Evolutionary conservation across 768 basidiomycete genomes (phyloP).

Genomic region (Xanthoconium stramineum): DNA sequence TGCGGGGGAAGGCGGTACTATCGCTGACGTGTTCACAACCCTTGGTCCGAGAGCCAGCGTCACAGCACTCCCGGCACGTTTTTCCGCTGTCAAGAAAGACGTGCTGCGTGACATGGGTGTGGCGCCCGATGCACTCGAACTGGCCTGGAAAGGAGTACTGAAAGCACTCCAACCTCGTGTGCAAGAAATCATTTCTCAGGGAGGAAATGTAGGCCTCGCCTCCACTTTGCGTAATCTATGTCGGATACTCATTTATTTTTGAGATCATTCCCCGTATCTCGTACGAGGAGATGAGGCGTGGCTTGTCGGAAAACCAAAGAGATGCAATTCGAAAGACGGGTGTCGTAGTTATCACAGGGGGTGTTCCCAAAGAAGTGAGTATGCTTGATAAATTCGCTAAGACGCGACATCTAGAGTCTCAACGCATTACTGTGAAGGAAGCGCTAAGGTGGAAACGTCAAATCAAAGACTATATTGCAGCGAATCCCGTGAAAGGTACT

Average conservation of each 20-base stretch:
- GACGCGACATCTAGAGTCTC: background rate
- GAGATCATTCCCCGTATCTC: conserved; percentile 53
- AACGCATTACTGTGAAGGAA: conserved; percentile 36
- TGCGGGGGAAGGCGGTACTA: conserved; percentile 34
- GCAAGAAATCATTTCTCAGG: conserved; percentile 43
- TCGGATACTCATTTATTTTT: background rate
- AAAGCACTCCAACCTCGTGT: conserved; percentile 44
- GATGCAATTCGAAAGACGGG: conserved; percentile 49
- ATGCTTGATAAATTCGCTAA: background rate
- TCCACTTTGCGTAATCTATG: background rate
- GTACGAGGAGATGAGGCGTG: conserved; percentile 42
- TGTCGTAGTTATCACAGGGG: conserved; percentile 54
- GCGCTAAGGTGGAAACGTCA: conserved; percentile 56
- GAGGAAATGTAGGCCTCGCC: conserved; percentile 42
- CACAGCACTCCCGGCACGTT: conserved; percentile 50
- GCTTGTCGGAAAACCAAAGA: conserved; percentile 45
- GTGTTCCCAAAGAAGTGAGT: conserved; percentile 49
- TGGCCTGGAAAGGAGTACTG: conserved; percentile 57
- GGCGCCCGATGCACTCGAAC: conserved; percentile 28
- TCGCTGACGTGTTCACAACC: conserved; percentile 47
- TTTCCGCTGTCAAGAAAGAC: conserved; percentile 55
- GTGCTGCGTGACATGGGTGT: conserved; percentile 41
- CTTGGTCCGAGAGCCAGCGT: conserved; percentile 37
- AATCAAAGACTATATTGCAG: conserved; percentile 51
- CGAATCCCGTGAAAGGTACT: conserved; percentile 52